Evolutionary conservation across 228 moss, liverwort and hornwort species (phyloP).

Genomic region (Sphagnum magellanicum): DNA sequence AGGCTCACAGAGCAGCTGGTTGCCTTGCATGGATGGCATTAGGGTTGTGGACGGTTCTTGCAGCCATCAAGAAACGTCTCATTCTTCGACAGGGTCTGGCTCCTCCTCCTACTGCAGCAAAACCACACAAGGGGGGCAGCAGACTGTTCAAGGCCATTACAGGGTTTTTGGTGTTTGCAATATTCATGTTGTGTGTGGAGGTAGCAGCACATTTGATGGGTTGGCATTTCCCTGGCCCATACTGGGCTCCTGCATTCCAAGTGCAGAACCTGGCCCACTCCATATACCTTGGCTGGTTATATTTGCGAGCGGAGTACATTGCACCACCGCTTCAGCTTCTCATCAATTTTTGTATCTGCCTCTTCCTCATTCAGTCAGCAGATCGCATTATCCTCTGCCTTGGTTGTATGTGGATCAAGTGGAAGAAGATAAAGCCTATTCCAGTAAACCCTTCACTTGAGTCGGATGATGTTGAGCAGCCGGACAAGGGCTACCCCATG

Average conservation of each 20-base stretch:
- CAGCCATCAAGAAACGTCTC: slow-evolving; percentile 77
- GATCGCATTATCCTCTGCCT: slow-evolving; percentile 77
- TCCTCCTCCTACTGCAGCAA: slow-evolving; percentile 29
- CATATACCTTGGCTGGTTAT: slow-evolving; percentile 71
- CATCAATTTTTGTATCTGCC: slow-evolving; percentile 72
- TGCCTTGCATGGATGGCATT: slow-evolving; percentile 84
- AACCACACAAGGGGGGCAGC: slow-evolving; percentile 39
- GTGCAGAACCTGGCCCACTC: slow-evolving; percentile 61
- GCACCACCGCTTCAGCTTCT: slow-evolving; percentile 69
- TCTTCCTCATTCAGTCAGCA: slow-evolving; percentile 87
- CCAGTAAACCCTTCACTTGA: slow-evolving; percentile 60
- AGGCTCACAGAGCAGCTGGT: slow-evolving; percentile 87
- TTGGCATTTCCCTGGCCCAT: slow-evolving; percentile 84
- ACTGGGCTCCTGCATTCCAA: slow-evolving; percentile 56
- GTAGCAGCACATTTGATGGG: slow-evolving; percentile 81
- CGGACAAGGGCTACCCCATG: slow-evolving; percentile 60
- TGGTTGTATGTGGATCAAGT: slow-evolving; percentile 81
- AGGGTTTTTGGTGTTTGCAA: slow-evolving; percentile 85
- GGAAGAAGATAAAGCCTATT: slow-evolving; percentile 63
- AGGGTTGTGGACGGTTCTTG: slow-evolving; percentile 67
- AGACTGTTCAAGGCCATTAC: slow-evolving; percentile 86
- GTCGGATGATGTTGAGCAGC: slow-evolving; percentile 75
- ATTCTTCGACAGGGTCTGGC: slow-evolving; percentile 73
- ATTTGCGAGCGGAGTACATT: slow-evolving; percentile 61
- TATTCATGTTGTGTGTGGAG: slow-evolving; percentile 78